These are phyloP conservation scores for Xanthoconium separans DNA, from an alignment of 1,284 basidiomycete species.

Conservation along the genomic window DNA sequence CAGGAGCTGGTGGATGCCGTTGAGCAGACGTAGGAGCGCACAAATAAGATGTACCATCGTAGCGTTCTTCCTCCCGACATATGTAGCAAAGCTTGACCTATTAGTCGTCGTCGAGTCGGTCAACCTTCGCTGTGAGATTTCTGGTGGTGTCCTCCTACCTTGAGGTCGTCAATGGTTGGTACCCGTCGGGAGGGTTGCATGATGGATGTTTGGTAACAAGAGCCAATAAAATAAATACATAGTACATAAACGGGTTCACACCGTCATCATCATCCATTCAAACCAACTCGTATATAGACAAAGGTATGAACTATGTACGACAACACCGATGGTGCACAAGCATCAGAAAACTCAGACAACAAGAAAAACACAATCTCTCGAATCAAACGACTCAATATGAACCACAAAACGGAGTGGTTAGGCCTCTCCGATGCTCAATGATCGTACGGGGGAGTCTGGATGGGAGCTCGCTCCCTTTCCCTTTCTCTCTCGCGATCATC, in stretches of 20 bases:
- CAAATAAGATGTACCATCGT: constrained; percentile 41
- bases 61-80: constrained; percentile 68
- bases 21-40: background rate
- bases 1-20: constrained; percentile 34
- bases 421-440: constrained; percentile 29
- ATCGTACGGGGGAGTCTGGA: constrained; percentile 53
- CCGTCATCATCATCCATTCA: background rate
- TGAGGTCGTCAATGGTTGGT: constrained; percentile 33
- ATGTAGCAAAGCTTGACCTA: constrained; percentile 78
- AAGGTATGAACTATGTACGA: constrained; percentile 24
- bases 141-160: constrained; percentile 15
- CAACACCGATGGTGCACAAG: constrained; percentile 7
- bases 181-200: constrained; percentile 26
- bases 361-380: background rate
- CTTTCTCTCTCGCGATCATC: constrained; percentile 39
- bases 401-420: constrained; percentile 1
- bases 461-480: constrained; percentile 25
- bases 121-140: background rate
- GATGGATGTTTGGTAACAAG: constrained; percentile 11
- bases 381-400: constrained; percentile 4
- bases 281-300: constrained; percentile 4
- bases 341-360: background rate
- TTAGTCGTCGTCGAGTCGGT: constrained; percentile 1
- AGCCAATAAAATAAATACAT: background rate
- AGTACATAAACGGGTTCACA: background rate